Conservation (phyloP, 345 rosid species). For the Eucalyptus regnans region DNA sequence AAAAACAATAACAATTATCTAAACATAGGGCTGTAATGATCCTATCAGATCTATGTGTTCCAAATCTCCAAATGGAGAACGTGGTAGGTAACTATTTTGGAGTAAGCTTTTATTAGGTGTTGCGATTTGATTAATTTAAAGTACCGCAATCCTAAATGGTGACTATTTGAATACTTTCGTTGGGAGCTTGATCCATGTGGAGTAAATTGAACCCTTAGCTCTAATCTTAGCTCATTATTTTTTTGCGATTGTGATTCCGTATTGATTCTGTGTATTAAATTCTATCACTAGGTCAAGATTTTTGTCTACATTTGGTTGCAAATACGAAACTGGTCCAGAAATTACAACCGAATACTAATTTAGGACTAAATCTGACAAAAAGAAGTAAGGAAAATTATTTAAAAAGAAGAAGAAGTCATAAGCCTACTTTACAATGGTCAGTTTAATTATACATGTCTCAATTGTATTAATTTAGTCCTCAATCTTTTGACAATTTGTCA, state of each 20-base stretch:
- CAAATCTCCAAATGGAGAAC: background rate
- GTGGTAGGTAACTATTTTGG: background rate
- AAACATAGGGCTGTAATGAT: background rate
- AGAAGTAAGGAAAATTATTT: background rate
- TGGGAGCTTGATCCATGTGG: background rate
- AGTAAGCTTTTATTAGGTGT: background rate
- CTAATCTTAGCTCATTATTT: background rate
- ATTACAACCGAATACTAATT: background rate
- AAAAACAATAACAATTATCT: too few species aligned
- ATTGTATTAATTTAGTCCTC: rapidly evolving
- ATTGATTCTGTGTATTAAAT: background rate
- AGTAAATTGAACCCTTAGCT: background rate
- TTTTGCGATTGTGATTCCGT: background rate
- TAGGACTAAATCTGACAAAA: background rate
- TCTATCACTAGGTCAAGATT: background rate
- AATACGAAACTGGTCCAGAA: background rate
- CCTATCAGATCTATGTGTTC: background rate
- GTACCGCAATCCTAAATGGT: background rate
- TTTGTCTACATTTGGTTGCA: background rate
- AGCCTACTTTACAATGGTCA: rapidly evolving
- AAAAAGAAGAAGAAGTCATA: background rate
- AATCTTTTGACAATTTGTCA: too few species aligned
- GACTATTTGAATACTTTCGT: background rate
- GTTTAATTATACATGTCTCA: background rate
- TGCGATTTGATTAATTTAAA: background rate